phyloP scores from a whole-genome alignment of 169 alveolate species.

The Plasmodium cynomolgi region DNA sequence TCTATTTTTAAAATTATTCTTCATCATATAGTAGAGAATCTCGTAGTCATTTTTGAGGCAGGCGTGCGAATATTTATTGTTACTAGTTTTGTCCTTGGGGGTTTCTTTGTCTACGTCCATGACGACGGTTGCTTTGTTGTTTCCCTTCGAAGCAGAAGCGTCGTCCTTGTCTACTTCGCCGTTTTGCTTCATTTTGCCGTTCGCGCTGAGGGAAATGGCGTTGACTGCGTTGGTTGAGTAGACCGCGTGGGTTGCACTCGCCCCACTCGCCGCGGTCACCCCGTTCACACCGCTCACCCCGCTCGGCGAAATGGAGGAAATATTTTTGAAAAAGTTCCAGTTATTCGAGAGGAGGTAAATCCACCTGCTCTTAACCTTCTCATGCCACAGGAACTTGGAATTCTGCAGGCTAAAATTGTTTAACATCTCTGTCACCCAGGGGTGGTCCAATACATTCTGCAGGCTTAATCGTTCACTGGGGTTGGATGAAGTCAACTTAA shows the following conservation, averaged over 20 bases:
- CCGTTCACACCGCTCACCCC: neutral
- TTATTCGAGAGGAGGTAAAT: slow-evolving; percentile 56
- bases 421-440: slow-evolving; percentile 79
- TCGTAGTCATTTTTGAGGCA: slow-evolving; percentile 50
- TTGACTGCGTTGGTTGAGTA: neutral
- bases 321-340: slow-evolving; percentile 67
- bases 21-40: slow-evolving; percentile 51
- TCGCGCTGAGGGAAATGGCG: slow-evolving; percentile 18
- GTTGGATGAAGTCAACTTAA: slow-evolving; percentile 87
- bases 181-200: neutral
- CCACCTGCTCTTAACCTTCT: slow-evolving; percentile 65
- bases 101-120: neutral
- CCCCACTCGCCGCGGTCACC: neutral
- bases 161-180: slow-evolving; percentile 2
- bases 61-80: slow-evolving; percentile 24
- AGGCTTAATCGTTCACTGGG: slow-evolving; percentile 82
- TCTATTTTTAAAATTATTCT: slow-evolving; percentile 48
- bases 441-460: slow-evolving; percentile 83
- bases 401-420: slow-evolving; percentile 62
- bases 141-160: neutral
- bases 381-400: slow-evolving; percentile 68
- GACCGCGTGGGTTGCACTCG: neutral
- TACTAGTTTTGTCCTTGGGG: neutral
- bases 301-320: slow-evolving; percentile 33
- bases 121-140: slow-evolving; percentile 15